Evolutionary conservation across 1,284 basidiomycete genomes (phyloP), one percentile per base, ranked within the genome.

Genomic region (Fomitopsis palustris): DNA sequence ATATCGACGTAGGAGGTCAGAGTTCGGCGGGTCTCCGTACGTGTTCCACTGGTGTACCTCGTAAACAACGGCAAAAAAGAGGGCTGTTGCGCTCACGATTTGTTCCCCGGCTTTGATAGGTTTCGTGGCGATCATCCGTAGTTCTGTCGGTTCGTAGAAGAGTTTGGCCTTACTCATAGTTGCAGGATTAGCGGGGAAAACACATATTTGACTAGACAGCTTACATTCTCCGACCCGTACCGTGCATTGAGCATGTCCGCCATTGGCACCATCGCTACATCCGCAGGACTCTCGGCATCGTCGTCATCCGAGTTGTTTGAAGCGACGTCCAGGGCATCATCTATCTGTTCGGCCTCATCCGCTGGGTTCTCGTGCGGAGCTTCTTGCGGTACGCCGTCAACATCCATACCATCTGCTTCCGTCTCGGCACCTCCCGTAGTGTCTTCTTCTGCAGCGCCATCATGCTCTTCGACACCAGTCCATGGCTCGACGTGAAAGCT

Each of bases 221-320:
- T 61, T 65, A 93, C 95, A 65, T 97, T 98, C 73, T 95, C 91
- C 33, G 82, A 83, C n/a, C 85, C 88, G 71, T 86, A 93, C 57
- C 87, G 84, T 6, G 95, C 95, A 67, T 96, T 97, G 54, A 96
- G 79, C 81, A 98, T 88, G 73, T 98, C 96, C 1, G 96, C 97
- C 81, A 99, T 89, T 0, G 96, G 96, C 1, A 98, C 92, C 95
- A 99, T 97, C 0, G 92, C 88, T 10, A 95, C 87, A 64, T 93
- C 86, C 1, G 83, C 79, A 1, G 86, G 77, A 58, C 90, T 84
- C 54, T 87, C 86, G 3, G 75, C 79, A 45, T 47, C 42, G 8
- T 51, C 57, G 33, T 47, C 42, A 10, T 56, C 55, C 4, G 3
- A 2, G 29, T 33, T 54, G 14, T 17, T 38, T 6, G 38, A 41